Evolutionary conservation across 257 asterid genomes (phyloP), one percentile per base, ranked within the genome.

Genomic region (Solanum paucissectum): DNA sequence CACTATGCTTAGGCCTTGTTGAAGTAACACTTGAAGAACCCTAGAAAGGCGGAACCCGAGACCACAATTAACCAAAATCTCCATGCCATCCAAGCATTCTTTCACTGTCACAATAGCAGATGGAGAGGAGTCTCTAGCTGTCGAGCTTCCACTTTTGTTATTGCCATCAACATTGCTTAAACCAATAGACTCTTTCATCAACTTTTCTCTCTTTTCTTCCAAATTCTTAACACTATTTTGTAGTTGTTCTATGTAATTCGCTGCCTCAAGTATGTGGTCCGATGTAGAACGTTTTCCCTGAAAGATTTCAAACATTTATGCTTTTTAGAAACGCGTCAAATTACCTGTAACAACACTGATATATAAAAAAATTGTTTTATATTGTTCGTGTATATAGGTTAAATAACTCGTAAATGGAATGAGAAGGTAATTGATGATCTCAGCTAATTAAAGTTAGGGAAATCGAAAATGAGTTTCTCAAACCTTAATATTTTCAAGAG

Each of bases 401-500:
- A 81, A 42, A 81, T 27, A 68, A 27, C 20, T 68, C 37, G 9
- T 68, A 27, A 68, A 12, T 27, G 11, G 74, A 10, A n/a, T 64
- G 72, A 11, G 14, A 10, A 64, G 72, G 72, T 29, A 29, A 29
- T 64, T 10, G 4, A 52, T 52, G 74, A 68, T 68, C 37, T 3
- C 6, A 68, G 20, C 9, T 27, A 40, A 40, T 40, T 40, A 12
- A 12, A 66, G 20, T 32, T 40, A 12, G 82, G 42, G 37, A 66
- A 85, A 25, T 38, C 8, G 9, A 27, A 32, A 84, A 37, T 46
- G 29, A 38, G 29, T 69, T 86, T 77, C 16, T 2, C 68, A 64
- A 11, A 94, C 97, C 96, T 92, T 94, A 84, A 94, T 87, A 74
- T 87, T 92, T 79, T 94, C 91, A 37, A 85, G 83, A 55, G 95